phyloP scores from a whole-genome alignment of 2,329 filamentous ascomycete species.

The Tolypocladium nubicola region DNA sequence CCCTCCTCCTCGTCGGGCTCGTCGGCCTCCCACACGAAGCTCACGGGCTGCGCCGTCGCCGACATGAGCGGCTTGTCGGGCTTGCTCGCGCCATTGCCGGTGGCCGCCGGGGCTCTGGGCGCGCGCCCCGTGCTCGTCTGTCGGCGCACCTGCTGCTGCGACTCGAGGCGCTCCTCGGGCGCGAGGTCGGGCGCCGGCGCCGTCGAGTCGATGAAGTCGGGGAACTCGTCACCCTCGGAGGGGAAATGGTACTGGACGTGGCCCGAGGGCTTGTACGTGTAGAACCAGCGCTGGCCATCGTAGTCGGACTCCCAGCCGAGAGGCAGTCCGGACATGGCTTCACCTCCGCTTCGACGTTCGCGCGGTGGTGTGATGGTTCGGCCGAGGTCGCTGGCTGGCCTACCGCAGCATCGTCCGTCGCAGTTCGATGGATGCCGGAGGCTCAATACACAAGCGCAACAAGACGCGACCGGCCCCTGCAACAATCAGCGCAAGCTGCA shows the following conservation, averaged over 20 bases:
- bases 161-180: slow-evolving; percentile 43
- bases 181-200: slow-evolving; percentile 28
- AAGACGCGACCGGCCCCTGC: not conserved
- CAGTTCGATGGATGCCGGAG: not conserved
- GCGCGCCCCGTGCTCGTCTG: slow-evolving; percentile 11
- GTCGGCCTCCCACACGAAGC: slow-evolving; percentile 20
- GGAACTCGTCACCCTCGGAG: slow-evolving; percentile 46
- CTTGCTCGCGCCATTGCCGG: slow-evolving; percentile 3
- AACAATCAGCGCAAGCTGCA: not conserved
- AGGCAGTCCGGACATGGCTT: slow-evolving; percentile 29
- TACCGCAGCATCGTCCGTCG: not conserved
- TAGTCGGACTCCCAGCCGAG: slow-evolving; percentile 48
- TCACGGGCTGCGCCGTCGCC: slow-evolving; percentile 21
- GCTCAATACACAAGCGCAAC: not conserved
- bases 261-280: slow-evolving; percentile 43
- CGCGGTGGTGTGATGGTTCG: not conserved
- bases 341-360: not conserved
- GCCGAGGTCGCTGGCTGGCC: not conserved
- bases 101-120: not conserved
- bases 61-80: slow-evolving; percentile 16
- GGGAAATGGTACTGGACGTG: slow-evolving; percentile 47
- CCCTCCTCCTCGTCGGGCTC: slow-evolving; percentile 20
- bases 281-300: slow-evolving; percentile 47
- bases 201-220: slow-evolving; percentile 34
- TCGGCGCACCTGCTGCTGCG: slow-evolving; percentile 37